A percentile compares a stretch with the other conserved stretches of the same genome.
Conservation (phyloP, 2,329 filamentous ascomycete species). For the Talaromyces verruculosus region DNA sequence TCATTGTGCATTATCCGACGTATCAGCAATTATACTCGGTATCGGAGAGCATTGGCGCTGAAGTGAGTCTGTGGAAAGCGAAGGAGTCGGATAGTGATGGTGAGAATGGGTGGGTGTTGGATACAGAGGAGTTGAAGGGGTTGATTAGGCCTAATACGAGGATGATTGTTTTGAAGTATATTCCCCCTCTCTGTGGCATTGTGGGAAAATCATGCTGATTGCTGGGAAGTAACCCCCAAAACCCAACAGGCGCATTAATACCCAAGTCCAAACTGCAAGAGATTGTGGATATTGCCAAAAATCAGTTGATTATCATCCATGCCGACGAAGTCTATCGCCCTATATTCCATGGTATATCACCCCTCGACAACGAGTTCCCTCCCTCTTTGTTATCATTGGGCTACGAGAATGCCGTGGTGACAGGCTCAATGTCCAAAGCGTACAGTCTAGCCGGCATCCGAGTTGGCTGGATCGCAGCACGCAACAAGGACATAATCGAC, state of each 20-base stretch:
- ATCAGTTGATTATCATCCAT: conserved; percentile 65
- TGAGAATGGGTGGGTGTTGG: conserved; percentile 61
- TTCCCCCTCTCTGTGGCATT: too few species aligned
- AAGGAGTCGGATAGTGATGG: conserved; percentile 47
- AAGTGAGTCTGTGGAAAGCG: conserved; percentile 75
- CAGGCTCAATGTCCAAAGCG: conserved; percentile 81
- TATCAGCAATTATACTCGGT: conserved; percentile 82
- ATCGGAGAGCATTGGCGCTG: conserved; percentile 70
- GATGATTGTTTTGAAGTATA: conserved; percentile 63
- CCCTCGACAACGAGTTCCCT: conserved; percentile 56
- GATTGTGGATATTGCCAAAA: conserved; percentile 63
- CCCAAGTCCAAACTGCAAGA: conserved; percentile 59
- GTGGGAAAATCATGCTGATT: too few species aligned
- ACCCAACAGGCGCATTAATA: conserved; percentile 73
- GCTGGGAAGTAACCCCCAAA: conserved; percentile 69
- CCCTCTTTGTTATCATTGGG: conserved; percentile 70
- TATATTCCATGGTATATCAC: conserved; percentile 69
- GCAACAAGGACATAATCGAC: conserved; percentile 61
- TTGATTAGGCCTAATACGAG: conserved; percentile 56
- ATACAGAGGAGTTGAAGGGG: conserved; percentile 63
- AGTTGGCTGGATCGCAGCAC: conserved; percentile 77
- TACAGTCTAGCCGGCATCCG: conserved; percentile 81
- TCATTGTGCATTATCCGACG: conserved; percentile 81
- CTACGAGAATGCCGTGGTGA: conserved; percentile 69
- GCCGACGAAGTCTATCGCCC: conserved; percentile 83